phyloP scores from a whole-genome alignment of 1,284 basidiomycete species.

The Anthracocystis panici-leucophaei region DNA sequence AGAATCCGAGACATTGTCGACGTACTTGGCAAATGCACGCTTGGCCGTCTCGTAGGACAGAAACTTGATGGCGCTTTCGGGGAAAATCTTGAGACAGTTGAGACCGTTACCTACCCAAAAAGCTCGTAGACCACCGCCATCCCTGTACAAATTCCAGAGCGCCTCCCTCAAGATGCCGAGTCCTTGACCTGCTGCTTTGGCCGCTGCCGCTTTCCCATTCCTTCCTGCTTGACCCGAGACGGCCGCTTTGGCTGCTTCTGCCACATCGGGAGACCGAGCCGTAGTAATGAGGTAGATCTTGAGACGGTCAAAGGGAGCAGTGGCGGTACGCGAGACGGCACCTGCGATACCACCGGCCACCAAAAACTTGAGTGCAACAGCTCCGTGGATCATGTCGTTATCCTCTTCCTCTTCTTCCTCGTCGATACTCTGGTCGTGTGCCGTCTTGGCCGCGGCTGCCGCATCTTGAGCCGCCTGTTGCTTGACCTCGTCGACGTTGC shows the following conservation, averaged over 20 bases:
- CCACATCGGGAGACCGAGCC: constrained; percentile 62
- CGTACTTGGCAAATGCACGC: constrained; percentile 90
- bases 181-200: constrained; percentile 50
- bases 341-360: constrained; percentile 94
- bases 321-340: constrained; percentile 94
- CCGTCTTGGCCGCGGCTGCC: constrained; percentile 21
- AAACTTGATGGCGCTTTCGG: constrained; percentile 93
- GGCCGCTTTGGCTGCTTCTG: constrained; percentile 29
- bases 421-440: constrained; percentile 15
- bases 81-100: constrained; percentile 87
- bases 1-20: constrained; percentile 88
- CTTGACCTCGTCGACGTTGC: constrained; percentile 20
- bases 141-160: constrained; percentile 80
- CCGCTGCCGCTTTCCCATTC: constrained; percentile 15
- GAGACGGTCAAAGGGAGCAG: constrained; percentile 95
- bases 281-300: constrained; percentile 96
- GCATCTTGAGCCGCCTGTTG: constrained; percentile 34
- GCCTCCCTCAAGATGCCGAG: constrained; percentile 79
- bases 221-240: constrained; percentile 21
- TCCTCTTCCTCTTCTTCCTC: constrained; percentile 75
- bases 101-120: constrained; percentile 86
- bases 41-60: constrained; percentile 95
- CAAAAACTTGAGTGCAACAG: constrained; percentile 87
- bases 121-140: constrained; percentile 82
- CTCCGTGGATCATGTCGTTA: constrained; percentile 75